phyloP scores from a whole-genome alignment of 2,329 filamentous ascomycete species.

The Ophiostoma perfectum region DNA sequence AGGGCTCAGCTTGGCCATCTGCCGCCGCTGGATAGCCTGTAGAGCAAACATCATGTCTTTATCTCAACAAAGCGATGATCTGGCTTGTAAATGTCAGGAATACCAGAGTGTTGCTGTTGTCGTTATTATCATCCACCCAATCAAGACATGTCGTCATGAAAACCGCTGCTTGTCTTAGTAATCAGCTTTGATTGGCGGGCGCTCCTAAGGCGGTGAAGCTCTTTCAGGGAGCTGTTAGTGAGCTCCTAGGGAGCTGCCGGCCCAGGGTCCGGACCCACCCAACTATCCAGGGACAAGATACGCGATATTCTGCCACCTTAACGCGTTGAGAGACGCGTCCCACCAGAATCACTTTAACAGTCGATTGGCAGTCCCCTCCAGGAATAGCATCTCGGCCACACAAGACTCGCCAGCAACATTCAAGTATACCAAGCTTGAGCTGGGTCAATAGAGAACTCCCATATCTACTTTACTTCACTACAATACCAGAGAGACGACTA shows the following conservation, averaged over 20 bases:
- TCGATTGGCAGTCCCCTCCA: background rate
- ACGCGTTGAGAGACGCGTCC: conserved; percentile 25
- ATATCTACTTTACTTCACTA: no score
- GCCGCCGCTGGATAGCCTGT: conserved; percentile 29
- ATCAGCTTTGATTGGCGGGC: conserved; percentile 13
- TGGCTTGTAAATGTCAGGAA: background rate
- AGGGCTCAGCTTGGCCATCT: conserved; percentile 25
- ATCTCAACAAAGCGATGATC: background rate
- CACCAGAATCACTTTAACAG: conserved; percentile 16
- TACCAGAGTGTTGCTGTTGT: background rate
- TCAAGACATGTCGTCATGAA: conserved; percentile 21
- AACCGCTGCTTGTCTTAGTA: background rate
- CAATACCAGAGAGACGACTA: no score
- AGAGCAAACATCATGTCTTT: conserved; percentile 26
- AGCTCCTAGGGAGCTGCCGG: background rate
- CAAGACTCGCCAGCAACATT: no score
- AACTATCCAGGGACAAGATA: background rate
- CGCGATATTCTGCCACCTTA: conserved; percentile 24
- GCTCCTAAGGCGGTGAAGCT: conserved; percentile 20
- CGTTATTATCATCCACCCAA: background rate
- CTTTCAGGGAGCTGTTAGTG: background rate
- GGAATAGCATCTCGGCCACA: background rate
- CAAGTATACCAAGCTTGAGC: no score
- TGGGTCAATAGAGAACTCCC: no score
- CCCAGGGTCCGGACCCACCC: background rate